These are phyloP conservation scores for Albophoma yamanashiensis DNA, from an alignment of 2,329 filamentous ascomycete species.

Conservation along the genomic window DNA sequence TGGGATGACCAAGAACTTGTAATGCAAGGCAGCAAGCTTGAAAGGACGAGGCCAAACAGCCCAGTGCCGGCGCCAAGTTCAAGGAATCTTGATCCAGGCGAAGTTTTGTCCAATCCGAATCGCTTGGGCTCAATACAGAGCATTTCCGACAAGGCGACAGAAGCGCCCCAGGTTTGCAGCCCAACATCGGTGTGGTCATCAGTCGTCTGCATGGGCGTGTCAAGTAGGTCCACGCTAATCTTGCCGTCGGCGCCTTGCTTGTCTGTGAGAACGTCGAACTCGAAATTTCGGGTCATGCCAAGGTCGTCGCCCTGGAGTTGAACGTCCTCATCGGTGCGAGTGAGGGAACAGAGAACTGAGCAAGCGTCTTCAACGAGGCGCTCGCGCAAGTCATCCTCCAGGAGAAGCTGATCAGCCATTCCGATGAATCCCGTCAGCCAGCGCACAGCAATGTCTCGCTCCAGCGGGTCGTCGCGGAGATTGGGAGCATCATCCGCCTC, in stretches of 20 bases:
- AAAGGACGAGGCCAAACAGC: background rate
- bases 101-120: background rate
- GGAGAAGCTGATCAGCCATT: background rate
- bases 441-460: background rate
- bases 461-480: background rate
- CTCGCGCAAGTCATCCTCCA: background rate
- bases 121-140: background rate
- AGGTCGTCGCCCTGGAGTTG: background rate
- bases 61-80: background rate
- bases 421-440: background rate
- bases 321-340: background rate
- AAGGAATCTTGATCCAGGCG: background rate
- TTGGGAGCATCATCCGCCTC: background rate
- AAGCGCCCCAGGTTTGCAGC: background rate
- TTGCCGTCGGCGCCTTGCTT: background rate
- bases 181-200: background rate
- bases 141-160: background rate
- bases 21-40: background rate
- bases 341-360: background rate
- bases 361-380: background rate
- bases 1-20: background rate
- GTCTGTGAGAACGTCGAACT: background rate
- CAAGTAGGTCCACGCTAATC: background rate
- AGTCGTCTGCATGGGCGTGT: background rate
- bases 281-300: background rate